phyloP scores from a whole-genome alignment of 495 filamentous ascomycete genomes.

The Neurospora pannonica region DNA sequence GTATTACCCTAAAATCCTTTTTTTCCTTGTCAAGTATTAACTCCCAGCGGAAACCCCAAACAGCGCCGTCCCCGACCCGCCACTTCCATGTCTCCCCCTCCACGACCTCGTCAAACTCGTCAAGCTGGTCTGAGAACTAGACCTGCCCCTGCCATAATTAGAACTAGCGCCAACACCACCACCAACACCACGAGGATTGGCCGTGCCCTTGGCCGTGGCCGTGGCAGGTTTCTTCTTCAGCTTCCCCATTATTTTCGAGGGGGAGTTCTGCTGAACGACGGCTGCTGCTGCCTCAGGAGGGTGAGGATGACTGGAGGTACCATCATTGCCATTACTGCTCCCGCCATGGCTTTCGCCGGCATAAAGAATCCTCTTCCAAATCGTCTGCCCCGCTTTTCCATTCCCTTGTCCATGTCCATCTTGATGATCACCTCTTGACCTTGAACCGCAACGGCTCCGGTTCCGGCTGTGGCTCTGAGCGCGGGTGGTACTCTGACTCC shows the following conservation, averaged over 20 bases:
- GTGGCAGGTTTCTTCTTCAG: neutral
- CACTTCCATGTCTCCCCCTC: neutral
- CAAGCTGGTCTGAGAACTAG: neutral
- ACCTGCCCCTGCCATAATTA: neutral
- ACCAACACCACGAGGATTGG: neutral
- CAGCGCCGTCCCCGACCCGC: neutral
- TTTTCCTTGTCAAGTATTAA: too few species aligned
- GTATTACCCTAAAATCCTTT: too few species aligned
- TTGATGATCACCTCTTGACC: neutral
- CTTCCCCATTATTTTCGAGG: neutral
- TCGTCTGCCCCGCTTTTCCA: neutral
- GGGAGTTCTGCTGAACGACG: neutral
- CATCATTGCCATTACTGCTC: neutral
- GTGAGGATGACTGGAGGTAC: neutral
- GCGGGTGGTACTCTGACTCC: neutral
- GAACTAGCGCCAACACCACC: neutral
- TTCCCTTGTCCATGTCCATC: neutral
- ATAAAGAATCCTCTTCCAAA: neutral
- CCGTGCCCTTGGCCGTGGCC: neutral
- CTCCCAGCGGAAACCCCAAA: neutral
- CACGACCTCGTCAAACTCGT: neutral
- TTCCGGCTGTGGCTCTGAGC: neutral
- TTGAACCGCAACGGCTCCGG: neutral
- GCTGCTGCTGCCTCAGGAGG: neutral
- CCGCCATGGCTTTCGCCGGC: neutral